A percentile compares a stretch with the other conserved stretches of the same genome.
Conservation (phyloP, 1,139 yeast species). For the Meyerozyma guilliermondii region DNA sequence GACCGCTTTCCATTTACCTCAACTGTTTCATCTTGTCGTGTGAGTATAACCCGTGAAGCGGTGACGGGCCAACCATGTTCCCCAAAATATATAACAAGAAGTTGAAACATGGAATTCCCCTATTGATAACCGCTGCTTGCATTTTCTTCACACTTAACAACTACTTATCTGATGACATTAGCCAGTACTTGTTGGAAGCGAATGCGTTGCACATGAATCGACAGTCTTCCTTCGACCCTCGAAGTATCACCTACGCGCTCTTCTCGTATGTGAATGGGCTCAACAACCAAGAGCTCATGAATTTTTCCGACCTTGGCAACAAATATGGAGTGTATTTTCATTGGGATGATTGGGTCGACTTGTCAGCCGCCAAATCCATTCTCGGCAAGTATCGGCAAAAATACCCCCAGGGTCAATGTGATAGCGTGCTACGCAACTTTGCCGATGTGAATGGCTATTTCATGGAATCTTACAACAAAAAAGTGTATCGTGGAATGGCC, state of each 20-base stretch:
- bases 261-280: conserved; percentile 13
- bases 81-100: conserved; percentile 9
- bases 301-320: conserved; percentile 10
- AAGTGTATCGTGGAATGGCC: conserved; percentile 31
- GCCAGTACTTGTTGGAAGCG: conserved; percentile 20
- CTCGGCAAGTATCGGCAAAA: conserved; percentile 15
- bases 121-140: conserved; percentile 13
- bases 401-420: conserved; percentile 24
- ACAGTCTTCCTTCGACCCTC: conserved; percentile 24
- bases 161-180: conserved; percentile 10
- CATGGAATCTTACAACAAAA: conserved; percentile 30
- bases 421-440: conserved; percentile 14
- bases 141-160: conserved; percentile 11
- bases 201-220: conserved; percentile 21
- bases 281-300: not conserved
- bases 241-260: conserved; percentile 18
- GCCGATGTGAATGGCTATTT: conserved; percentile 31
- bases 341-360: conserved; percentile 43
- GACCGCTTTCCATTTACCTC: not conserved
- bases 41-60: not conserved
- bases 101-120: conserved; percentile 14
- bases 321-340: conserved; percentile 27
- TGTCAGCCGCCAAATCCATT: conserved; percentile 20
- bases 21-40: not conserved
- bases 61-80: conserved; percentile 1